Percentiles rank a stretch among this genome's conserved stretches.
Conservation (phyloP, 371 early-diverging fungal genomes). For the Rhizomucor miehei region DNA sequence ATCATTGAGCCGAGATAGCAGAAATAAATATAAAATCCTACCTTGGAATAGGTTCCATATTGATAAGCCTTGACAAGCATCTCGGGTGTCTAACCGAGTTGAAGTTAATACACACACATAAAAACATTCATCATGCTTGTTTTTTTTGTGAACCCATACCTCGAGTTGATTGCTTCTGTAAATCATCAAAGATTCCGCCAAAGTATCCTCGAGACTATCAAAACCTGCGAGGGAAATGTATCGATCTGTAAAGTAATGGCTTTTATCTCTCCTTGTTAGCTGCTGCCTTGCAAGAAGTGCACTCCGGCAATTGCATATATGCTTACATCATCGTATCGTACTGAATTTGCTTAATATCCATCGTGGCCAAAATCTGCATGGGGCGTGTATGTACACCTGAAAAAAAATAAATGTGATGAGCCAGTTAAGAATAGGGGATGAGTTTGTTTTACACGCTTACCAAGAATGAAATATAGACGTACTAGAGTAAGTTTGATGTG, state of each 20-base stretch:
- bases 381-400: constrained; percentile 65
- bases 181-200: constrained; percentile 60
- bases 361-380: constrained; percentile 60
- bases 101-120: neutral
- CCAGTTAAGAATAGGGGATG: constrained; percentile 1
- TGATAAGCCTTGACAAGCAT: constrained; percentile 85
- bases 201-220: constrained; percentile 49
- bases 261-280: constrained; percentile 12
- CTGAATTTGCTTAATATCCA: constrained; percentile 90
- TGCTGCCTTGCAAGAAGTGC: neutral
- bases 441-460: constrained; percentile 34
- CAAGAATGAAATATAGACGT: constrained; percentile 71
- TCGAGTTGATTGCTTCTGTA: constrained; percentile 76
- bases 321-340: constrained; percentile 79
- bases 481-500: constrained; percentile 81
- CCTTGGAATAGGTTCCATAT: constrained; percentile 85
- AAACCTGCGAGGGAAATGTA: constrained; percentile 56
- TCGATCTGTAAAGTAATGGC: constrained; percentile 68
- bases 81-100: constrained; percentile 68
- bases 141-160: constrained; percentile 26
- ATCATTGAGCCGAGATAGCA: too few relatives aligned
- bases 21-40: constrained; percentile 20
- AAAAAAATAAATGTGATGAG: too few relatives aligned
- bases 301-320: neutral
- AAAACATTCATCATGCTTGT: neutral